Base-by-base conservation (phyloP, 345 rosid genomes). In the Linum usitatissimum region DNA sequence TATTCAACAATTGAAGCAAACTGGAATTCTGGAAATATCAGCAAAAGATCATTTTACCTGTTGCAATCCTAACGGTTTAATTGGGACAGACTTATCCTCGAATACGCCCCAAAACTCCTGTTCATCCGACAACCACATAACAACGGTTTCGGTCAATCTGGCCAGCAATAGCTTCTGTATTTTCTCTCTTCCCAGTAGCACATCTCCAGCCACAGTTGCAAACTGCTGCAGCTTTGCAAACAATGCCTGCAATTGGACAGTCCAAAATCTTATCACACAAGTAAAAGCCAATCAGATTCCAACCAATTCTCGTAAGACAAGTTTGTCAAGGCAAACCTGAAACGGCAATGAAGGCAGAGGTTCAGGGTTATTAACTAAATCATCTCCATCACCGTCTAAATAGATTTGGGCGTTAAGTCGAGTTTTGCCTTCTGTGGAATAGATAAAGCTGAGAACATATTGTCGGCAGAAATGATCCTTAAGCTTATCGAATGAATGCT, bases 171-270 rank as follows among this genome's bases (percentile, higher is more conserved):
- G 76, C 75, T 93, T 93, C 71, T 93, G 99, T 70, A 93, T 76
- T 70, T 87, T 93, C 69, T 90, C 99, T 80, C 79, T 93, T 53
- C 92, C 97, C 48, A 78, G 82, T 49, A 93, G 77, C 59, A 93
- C 91, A 77, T 93, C 97, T 34, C 97, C 99, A 49, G 99, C 97
- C 55, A 93, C 90, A 42, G 80, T 84, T 53, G 97, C 94, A 65
- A 93, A 75, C 79, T 93, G 97, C 79, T 93, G 99, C 74, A 93
- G 77, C 80, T 86, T 93, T 34, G 99, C 75, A 78, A 93, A 90
- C 71, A 93, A 77, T 58, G 99, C 96, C 97, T 93, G 84, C 66
- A 84, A 63, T 45, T 66, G 68, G 20, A 68, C 56, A 28, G 55
- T 51, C 61, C 64, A 57, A 39, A 48, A 30, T 61, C 30, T 4